Evolutionary conservation across 2,329 filamentous ascomycete species (phyloP).

Genomic region (Nothomitra cinnamomea): DNA sequence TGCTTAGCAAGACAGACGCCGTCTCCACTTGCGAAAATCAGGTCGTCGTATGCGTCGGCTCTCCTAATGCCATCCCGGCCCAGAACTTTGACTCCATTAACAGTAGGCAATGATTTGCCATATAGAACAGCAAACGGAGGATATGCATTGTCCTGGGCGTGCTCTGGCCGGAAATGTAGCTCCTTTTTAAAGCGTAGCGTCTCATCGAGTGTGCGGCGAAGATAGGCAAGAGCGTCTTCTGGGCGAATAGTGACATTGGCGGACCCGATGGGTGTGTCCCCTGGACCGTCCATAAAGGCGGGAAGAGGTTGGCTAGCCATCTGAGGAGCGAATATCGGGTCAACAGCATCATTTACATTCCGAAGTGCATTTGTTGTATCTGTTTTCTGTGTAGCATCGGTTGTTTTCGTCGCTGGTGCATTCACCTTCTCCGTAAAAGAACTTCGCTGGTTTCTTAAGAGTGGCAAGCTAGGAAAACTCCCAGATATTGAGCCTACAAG

Average conservation of each 20-base stretch:
- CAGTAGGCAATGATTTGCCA: conserved; percentile 71
- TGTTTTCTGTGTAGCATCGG: background rate
- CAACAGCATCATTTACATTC: background rate
- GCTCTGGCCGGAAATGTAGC: conserved; percentile 41
- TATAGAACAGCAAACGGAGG: conserved; percentile 74
- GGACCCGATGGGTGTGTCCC: background rate
- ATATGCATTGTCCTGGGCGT: conserved; percentile 52
- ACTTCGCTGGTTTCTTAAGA: background rate
- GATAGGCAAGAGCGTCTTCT: conserved; percentile 44
- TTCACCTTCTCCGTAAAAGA: background rate
- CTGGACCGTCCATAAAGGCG: background rate
- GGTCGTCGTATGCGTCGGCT: conserved; percentile 66
- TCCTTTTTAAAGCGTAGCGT: conserved; percentile 62
- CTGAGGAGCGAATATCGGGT: background rate
- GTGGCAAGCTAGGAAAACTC: background rate
- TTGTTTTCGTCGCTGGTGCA: background rate
- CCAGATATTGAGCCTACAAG: background rate
- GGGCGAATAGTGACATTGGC: conserved; percentile 32
- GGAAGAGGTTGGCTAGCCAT: background rate
- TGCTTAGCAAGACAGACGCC: conserved; percentile 76
- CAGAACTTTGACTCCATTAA: conserved; percentile 62
- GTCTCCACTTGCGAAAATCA: conserved; percentile 75
- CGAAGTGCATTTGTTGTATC: background rate
- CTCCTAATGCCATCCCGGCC: conserved; percentile 57
- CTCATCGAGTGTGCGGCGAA: conserved; percentile 54